A percentile compares a stretch with the other conserved stretches of the same genome.
Evolutionary conservation across 179 eudicot genomes (phyloP).

Genomic region (Camellia oleifera): DNA sequence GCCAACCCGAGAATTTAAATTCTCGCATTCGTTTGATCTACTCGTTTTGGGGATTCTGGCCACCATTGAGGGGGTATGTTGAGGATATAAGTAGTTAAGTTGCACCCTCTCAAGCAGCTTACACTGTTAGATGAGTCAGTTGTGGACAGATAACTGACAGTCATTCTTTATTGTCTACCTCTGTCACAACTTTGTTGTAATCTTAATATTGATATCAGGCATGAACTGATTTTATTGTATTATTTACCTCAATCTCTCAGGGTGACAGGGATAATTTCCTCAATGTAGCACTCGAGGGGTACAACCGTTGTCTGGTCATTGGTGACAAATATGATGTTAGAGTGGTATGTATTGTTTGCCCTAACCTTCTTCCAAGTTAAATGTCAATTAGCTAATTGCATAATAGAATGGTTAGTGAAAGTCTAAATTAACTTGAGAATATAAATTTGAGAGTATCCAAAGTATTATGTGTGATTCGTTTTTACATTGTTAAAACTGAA

Average conservation of each 20-base stretch:
- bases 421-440: background rate
- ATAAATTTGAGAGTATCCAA: background rate
- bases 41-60: background rate
- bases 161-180: conserved; percentile 2
- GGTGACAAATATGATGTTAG: conserved; percentile 96
- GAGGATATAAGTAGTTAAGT: background rate
- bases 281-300: conserved; percentile 79
- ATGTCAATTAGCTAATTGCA: background rate
- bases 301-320: conserved; percentile 76
- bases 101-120: conserved; percentile 2
- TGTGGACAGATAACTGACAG: background rate
- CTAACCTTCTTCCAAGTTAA: background rate
- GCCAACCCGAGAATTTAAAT: background rate
- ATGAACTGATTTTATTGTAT: conserved; percentile 9
- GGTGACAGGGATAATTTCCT: conserved; percentile 93
- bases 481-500: background rate
- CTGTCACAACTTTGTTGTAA: background rate
- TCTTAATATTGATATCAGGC: background rate
- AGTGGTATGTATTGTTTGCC: conserved; percentile 57
- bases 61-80: background rate
- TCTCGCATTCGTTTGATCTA: background rate
- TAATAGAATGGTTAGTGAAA: background rate
- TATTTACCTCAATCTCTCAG: conserved; percentile 38
- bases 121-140: background rate
- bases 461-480: background rate